A percentile compares a stretch with the other conserved stretches of the same genome.
Evolutionary conservation across 1,284 basidiomycete species (phyloP).

Genomic region (Cryptococcus sp.): DNA sequence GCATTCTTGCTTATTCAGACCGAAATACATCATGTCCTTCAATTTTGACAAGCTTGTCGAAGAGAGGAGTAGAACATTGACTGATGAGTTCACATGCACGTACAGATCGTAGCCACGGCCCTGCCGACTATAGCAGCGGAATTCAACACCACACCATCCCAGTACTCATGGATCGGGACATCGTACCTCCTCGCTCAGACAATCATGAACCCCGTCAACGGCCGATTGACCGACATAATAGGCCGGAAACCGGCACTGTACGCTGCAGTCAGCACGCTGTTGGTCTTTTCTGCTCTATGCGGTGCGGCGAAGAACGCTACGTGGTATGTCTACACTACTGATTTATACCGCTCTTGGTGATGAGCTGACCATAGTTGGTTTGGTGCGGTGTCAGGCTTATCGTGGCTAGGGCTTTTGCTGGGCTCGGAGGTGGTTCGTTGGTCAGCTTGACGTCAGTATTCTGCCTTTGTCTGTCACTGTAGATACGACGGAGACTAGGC

Average conservation of each 20-base stretch:
- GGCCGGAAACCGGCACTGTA: slow-evolving; percentile 40
- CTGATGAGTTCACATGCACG: neutral
- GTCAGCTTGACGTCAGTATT: slow-evolving; percentile 14
- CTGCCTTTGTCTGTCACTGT: neutral
- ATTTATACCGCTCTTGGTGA: neutral
- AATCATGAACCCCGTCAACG: slow-evolving; percentile 36
- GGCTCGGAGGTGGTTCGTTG: slow-evolving; percentile 21
- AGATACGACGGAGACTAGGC: neutral
- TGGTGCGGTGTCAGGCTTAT: slow-evolving; percentile 12
- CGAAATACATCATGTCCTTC: too few species aligned
- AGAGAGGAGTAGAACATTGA: neutral
- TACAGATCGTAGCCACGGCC: slow-evolving; percentile 36
- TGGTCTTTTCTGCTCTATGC: slow-evolving; percentile 36
- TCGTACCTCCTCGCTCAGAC: slow-evolving; percentile 35
- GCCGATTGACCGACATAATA: slow-evolving; percentile 40
- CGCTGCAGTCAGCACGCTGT: slow-evolving; percentile 22
- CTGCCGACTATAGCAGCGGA: slow-evolving; percentile 37
- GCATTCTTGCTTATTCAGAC: too few species aligned
- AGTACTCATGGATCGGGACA: slow-evolving; percentile 43
- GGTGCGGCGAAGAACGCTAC: slow-evolving; percentile 33
- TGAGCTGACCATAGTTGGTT: slow-evolving; percentile 1
- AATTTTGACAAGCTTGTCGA: too few species aligned
- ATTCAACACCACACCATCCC: slow-evolving; percentile 30
- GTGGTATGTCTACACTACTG: slow-evolving; percentile 20
- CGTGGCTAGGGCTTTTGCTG: slow-evolving; percentile 21